Evolutionary conservation across 1,284 basidiomycete genomes (phyloP), one percentile per base, ranked within the genome.

Genomic region (Trichosporon asahii): DNA sequence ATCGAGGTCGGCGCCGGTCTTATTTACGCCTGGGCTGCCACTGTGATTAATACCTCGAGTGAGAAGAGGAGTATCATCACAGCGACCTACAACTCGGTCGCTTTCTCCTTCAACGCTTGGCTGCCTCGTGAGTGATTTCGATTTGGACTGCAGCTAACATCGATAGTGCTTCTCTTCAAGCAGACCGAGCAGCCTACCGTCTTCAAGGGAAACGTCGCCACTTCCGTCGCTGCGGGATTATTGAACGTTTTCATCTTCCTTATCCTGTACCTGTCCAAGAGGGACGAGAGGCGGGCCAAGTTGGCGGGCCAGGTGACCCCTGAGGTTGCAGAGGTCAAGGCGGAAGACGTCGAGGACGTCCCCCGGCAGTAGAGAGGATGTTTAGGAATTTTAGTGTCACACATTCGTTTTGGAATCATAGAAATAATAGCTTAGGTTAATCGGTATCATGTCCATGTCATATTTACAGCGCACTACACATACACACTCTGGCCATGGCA

Each of bases 61-160:
- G 75, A 76, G 66, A 74, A 74, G 64, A 60, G 75, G 27, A 72
- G 68, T 9, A 70, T 76, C 25, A 73, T 76, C 6, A 76, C 74
- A 72, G 75, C 66, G 2, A 73, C 73, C 18, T 76, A 73, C 68
- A 76, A 74, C 66, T 72, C 71, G 44, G 70, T 73, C 12, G 73
- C 73, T 2, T 76, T 71, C 72, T 61, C 70, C 2, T 76, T 74
- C 68, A 76, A 74, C 61, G 75, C 75, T n/a, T 76, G 75, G 75
- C 68, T 76, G 29, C 75, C 75, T 46, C 35, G 70, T 73, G 31
- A 69, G 70, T 70, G 7, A 5, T 8, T 33, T 33, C 7, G 11
- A 33, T 33, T 33, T n/a, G n/a, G n/a, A n/a, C n/a, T n/a, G n/a
- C n/a, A 21, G 18, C 63, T 55, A 49, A 53, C 49, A 9, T 40